phyloP scores from a whole-genome alignment of 352 stramenopile species.

The Phytophthora fragariaefolia region DNA sequence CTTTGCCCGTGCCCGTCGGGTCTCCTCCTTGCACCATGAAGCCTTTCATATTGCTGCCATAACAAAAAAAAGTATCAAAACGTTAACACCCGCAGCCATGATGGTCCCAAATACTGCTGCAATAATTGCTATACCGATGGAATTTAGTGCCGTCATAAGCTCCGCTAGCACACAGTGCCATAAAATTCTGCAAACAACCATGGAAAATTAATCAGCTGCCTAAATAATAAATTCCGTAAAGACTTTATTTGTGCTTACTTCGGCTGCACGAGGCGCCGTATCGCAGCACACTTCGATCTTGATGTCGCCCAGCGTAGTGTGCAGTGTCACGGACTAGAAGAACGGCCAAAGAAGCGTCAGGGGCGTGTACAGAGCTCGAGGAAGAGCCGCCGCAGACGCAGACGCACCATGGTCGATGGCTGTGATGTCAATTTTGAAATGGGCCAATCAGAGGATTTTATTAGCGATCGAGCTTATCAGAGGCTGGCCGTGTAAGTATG shows the following conservation, averaged over 20 bases:
- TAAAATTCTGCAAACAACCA: constrained; percentile 91
- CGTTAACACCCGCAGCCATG: background rate
- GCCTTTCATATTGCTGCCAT: constrained; percentile 81
- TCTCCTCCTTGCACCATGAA: constrained; percentile 93
- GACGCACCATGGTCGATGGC: constrained; percentile 29
- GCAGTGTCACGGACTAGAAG: constrained; percentile 92
- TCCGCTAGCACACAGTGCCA: constrained; percentile 94
- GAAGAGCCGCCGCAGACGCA: background rate
- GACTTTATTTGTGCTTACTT: constrained; percentile 47
- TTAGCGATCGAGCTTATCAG: constrained; percentile 2
- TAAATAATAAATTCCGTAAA: constrained; percentile 3
- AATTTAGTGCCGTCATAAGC: constrained; percentile 93
- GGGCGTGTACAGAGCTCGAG: background rate
- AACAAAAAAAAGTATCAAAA: background rate
- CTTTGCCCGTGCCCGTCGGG: constrained; percentile 91
- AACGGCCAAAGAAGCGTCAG: background rate
- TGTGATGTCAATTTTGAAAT: constrained; percentile 21
- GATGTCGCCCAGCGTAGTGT: constrained; percentile 95
- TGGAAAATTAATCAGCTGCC: background rate
- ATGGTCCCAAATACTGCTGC: background rate
- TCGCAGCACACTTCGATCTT: constrained; percentile 98
- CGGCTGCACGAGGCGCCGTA: constrained; percentile 87
- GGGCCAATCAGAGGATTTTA: constrained; percentile 25
- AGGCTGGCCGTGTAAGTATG: background rate
- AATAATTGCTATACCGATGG: constrained; percentile 66